Evolutionary conservation across 2,329 filamentous ascomycete species (phyloP), one percentile per base, ranked within the genome.

Genomic region (Trichophyton simii): DNA sequence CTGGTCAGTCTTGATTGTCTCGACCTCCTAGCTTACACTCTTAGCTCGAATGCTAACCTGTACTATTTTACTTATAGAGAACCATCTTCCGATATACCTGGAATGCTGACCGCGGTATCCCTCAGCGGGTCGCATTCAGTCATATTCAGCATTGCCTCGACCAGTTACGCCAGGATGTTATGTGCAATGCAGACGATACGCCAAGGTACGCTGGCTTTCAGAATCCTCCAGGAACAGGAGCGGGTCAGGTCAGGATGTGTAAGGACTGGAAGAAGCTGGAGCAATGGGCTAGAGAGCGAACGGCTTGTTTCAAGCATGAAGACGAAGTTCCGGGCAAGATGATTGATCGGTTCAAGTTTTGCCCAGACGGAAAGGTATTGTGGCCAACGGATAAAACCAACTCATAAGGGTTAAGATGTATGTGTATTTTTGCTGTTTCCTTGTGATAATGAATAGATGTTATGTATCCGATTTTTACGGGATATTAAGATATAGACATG

Each of bases 221-320:
- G 22, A 22, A 15, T n/a, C 34, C 34, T n/a, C 55, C 38, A 15
- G 48, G 48, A n/a, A 58, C 55, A 25, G 55, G 55, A 15, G 55
- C 34, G 11, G 34, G 34, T 7, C 55, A 58, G 20, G 34, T 58
- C 1, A 13, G 55, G 15, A 38, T 38, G 55, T 58, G 55, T 31
- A 38, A 58, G 31, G 55, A 58, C 31, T 58, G 55, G 55, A 28
- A 36, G 8, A 42, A 22, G 8, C 38, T 58, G 34, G 38, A 38
- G 20, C 18, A 38, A 38, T 58, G 55, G 55, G 55, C 55, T 2
- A 34, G 20, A 9, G 38, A 58, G 34, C 18, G 38, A 15, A 58
- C 55, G 7, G 55, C 55, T 31, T 58, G 55, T 25, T 58, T 54
- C 22, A 54, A 54, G 48, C 48, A 54, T 15, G 48, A 54, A 31